Evolutionary conservation across 805 yeast genomes (phyloP), one percentile per base, ranked within the genome.

Genomic region (Wickerhamiella alocasiicola): DNA sequence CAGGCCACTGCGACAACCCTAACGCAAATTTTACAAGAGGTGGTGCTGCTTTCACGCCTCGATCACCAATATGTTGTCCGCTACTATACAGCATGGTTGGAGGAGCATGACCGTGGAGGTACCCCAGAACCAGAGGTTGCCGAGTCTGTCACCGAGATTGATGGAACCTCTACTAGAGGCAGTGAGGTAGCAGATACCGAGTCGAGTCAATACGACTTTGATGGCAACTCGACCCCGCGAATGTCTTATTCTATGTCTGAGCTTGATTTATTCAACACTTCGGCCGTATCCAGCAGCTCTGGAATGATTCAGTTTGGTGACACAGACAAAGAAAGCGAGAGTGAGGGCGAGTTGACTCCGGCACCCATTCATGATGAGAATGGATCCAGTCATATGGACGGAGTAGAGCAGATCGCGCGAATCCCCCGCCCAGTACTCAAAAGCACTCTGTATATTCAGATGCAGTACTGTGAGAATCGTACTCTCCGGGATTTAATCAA

Each of bases 391-490:
- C 15, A 31, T 16, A 16, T n/a, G n/a, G 26, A 11, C 3, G 13
- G 36, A 4, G 20, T 16, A n/a, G 17, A 23, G 27, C 30, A 24
- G 24, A n/a, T 36, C 1, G 23, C 32, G n/a, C 32, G 44, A 9
- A 39, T 37, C 12, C 41, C 44, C 2, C 28, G 25, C 11, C 44
- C 44, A 5, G 33, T 24, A 3, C 23, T 30, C 18, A 66, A 65
- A 47, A 80, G 87, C 40, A 84, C 94, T 0, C 61, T 91, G 23
- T 91, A 82, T 56, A 91, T 91, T 49, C 99, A 91, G 55, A 91
- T 91, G 99, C 98, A 91, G 58, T 91, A 91, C 53, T 91, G 99
- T 61, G 98, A 91, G 54, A 91, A 88, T 55, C 83, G 82, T 44
- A 88, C 99, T 0, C 61, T 91, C 21, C 71, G 72, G 39, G 95